phyloP scores from a whole-genome alignment of 2,329 filamentous ascomycete species.

The Stagonosporopsis vannaccii region DNA sequence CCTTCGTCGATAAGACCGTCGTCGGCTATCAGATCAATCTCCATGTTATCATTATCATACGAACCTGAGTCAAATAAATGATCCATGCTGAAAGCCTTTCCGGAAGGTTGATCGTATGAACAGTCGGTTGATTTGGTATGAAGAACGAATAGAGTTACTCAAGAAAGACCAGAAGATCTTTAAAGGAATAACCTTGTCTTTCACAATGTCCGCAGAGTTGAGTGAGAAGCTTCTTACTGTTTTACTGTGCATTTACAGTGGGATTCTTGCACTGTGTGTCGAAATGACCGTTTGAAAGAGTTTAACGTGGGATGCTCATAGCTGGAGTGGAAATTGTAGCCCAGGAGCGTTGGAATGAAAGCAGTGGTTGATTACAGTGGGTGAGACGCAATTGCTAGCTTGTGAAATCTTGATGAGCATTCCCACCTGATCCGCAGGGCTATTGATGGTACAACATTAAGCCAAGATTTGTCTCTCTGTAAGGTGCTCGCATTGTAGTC shows the following conservation, averaged over 20 bases:
- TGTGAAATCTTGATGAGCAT: background rate
- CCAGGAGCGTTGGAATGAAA: background rate
- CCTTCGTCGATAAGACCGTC: constrained; percentile 4
- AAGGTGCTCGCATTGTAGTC: background rate
- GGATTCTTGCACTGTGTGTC: background rate
- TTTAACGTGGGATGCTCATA: background rate
- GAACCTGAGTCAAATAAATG: background rate
- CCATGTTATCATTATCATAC: background rate
- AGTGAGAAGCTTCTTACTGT: background rate
- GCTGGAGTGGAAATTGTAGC: background rate
- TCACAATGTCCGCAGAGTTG: background rate
- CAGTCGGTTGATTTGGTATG: background rate
- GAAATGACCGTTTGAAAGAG: background rate
- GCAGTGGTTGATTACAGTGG: background rate
- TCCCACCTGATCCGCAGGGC: background rate
- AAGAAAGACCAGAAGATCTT: background rate
- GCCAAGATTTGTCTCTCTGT: no score
- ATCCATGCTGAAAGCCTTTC: background rate
- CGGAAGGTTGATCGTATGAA: background rate
- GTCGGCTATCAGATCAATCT: background rate
- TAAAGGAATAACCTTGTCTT: background rate
- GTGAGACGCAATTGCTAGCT: background rate
- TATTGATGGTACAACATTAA: background rate
- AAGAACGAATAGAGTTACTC: background rate
- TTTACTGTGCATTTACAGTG: no score